Evolutionary conservation across 805 yeast genomes (phyloP).

Genomic region (Lachancea thermotolerans): DNA sequence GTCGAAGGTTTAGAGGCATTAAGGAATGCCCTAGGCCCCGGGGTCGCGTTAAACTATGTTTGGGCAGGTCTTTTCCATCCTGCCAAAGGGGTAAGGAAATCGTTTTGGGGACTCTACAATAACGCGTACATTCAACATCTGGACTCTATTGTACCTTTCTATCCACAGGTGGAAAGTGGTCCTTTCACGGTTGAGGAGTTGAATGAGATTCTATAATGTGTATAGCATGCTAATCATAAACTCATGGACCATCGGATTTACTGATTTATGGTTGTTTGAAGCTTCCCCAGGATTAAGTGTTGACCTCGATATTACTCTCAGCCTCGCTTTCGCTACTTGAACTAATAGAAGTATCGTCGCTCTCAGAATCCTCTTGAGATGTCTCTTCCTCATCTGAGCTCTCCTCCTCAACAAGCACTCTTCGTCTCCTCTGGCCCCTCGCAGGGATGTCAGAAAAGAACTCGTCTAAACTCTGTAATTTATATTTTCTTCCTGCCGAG

Average conservation of each 20-base stretch:
- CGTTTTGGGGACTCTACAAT: slow-evolving; percentile 84
- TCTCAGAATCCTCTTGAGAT: slow-evolving; percentile 7
- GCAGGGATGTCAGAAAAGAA: slow-evolving; percentile 54
- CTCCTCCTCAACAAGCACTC: slow-evolving; percentile 29
- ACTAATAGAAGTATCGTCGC: slow-evolving; percentile 4
- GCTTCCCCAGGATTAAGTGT: neutral
- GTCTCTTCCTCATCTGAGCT: slow-evolving; percentile 28
- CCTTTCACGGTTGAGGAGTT: slow-evolving; percentile 1
- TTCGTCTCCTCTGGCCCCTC: slow-evolving; percentile 12
- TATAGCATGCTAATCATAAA: neutral
- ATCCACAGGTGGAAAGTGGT: slow-evolving; percentile 42
- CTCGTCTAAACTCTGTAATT: slow-evolving; percentile 78
- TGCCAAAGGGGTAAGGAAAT: slow-evolving; percentile 73
- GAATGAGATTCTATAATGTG: neutral
- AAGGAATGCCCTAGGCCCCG: slow-evolving; percentile 68
- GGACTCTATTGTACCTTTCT: slow-evolving; percentile 76
- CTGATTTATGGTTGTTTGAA: neutral
- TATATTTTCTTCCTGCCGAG: slow-evolving; percentile 37
- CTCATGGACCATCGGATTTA: neutral
- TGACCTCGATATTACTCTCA: no score
- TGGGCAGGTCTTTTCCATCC: slow-evolving; percentile 93
- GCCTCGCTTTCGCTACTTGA: no score
- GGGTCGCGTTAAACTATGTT: slow-evolving; percentile 63
- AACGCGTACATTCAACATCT: slow-evolving; percentile 63
- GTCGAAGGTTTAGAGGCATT: slow-evolving; percentile 73